phyloP scores from a whole-genome alignment of 306 rosid genomes.

The Citrullus colocynthis region DNA sequence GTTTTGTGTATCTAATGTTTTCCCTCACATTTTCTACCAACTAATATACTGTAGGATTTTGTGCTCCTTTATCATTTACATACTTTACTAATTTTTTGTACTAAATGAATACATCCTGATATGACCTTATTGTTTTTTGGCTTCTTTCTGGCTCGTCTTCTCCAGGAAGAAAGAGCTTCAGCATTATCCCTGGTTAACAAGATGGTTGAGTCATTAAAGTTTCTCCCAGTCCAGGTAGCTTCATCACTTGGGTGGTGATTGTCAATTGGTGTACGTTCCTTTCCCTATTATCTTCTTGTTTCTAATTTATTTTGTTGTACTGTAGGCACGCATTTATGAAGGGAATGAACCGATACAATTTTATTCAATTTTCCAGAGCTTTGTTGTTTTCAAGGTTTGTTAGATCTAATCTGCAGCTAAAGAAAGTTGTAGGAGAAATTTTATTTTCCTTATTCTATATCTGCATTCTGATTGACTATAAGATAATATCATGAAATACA shows the following conservation, averaged over 20 bases:
- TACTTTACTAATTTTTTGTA: not conserved
- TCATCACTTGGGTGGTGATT: constrained; percentile 13
- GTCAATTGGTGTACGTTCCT: constrained; percentile 7
- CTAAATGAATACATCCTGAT: not conserved
- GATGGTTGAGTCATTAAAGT: constrained; percentile 86
- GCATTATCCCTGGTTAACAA: constrained; percentile 60
- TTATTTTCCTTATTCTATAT: not conserved
- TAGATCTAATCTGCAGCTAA: not conserved
- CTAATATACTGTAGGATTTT: not conserved
- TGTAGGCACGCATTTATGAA: constrained; percentile 79
- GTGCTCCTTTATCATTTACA: not conserved
- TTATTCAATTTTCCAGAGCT: constrained; percentile 74
- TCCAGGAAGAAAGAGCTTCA: constrained; percentile 70
- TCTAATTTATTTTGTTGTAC: constrained; percentile 24
- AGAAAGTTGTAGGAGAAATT: not conserved
- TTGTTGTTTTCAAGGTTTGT: constrained; percentile 73
- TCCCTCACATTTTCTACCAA: not conserved
- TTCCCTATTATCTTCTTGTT: constrained; percentile 5
- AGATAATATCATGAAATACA: constrained; percentile 16
- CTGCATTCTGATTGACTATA: constrained; percentile 8
- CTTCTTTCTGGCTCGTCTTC: constrained; percentile 17
- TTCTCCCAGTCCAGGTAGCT: constrained; percentile 63
- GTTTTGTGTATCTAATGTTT: not conserved
- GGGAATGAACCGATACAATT: constrained; percentile 81
- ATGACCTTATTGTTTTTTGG: not conserved